A percentile compares a stretch with the other conserved stretches of the same genome.
Evolutionary conservation across 768 basidiomycete genomes (phyloP).

Genomic region (Amanita inopinata): DNA sequence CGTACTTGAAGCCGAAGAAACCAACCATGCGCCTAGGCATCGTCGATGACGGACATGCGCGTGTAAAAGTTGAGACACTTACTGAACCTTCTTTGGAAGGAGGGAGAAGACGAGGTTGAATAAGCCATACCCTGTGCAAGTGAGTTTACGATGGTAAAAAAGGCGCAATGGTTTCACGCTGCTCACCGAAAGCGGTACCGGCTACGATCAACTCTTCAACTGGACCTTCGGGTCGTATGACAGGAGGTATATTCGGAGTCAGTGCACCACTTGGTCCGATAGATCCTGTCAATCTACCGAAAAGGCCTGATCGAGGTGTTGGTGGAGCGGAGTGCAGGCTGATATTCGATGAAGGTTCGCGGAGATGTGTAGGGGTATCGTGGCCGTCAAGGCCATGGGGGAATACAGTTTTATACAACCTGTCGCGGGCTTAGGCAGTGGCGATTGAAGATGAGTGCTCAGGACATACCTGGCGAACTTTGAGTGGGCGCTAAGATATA

Average conservation of each 20-base stretch:
- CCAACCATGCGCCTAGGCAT: constrained; percentile 52
- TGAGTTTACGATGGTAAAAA: constrained; percentile 7
- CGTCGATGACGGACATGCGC: background rate
- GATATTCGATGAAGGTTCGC: constrained; percentile 15
- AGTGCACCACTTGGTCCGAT: background rate
- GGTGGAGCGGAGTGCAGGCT: constrained; percentile 10
- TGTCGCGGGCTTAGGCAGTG: too few relatives aligned
- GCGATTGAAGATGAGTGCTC: background rate
- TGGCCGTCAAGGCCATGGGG: constrained; percentile 46
- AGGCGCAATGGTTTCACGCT: constrained; percentile 10
- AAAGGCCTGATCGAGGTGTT: constrained; percentile 12
- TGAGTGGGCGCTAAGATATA: constrained; percentile 50
- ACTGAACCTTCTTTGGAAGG: constrained; percentile 65
- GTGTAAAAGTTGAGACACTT: constrained; percentile 12
- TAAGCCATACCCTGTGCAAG: constrained; percentile 40
- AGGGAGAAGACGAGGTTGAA: constrained; percentile 78
- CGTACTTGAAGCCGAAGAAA: constrained; percentile 67
- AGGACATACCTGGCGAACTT: constrained; percentile 57
- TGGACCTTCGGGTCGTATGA: constrained; percentile 33
- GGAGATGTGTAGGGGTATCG: constrained; percentile 28
- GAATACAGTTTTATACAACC: constrained; percentile 59
- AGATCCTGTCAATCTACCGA: background rate
- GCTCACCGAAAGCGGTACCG: constrained; percentile 68
- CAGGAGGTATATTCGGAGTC: constrained; percentile 4
- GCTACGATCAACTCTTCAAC: constrained; percentile 67